Evolutionary conservation across 148 eudicot genomes (phyloP), one percentile per base, ranked within the genome.

Genomic region (Tetragonia tetragonoides): DNA sequence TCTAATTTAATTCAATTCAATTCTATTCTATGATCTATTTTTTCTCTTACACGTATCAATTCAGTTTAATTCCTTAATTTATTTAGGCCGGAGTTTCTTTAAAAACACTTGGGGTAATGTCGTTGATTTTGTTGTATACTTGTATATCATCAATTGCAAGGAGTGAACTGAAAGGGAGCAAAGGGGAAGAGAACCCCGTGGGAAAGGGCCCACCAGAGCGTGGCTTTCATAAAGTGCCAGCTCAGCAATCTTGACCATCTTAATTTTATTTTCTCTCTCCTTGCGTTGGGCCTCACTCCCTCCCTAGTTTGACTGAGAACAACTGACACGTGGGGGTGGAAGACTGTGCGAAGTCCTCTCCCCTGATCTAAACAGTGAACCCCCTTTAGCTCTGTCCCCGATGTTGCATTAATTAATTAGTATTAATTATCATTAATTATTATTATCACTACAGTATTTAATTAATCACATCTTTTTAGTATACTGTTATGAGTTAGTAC

Each of bases 181-280:
- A 41, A 24, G 14, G 42, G 70, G 6, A 40, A 24, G n/a, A 67
- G 24, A 49, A 12, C 12, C 70, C 70, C 70, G 70, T 67, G 70
- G 70, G 70, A 41, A 34, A 41, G 70, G 70, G 16, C 70, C 70
- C 49, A 67, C 8, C 42, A 67, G 24, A 67, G 70, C 70, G 70
- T 67, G 70, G 24, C 70, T 67, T 67, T 67, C 49, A 67, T 41
- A 41, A 67, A 67, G 70, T 41, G 49, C 49, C 70, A 67, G 49
- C 49, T 67, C 70, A 67, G 70, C 70, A 5, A 39, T 67, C 70
- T 67, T 67, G 70, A 67, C 70, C 70, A 67, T 3, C 42, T 14
- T 10, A 34, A 34, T 51, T 3, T 51, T 8, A 10, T 8, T 3
- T 51, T 11, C 11, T 51, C 56, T 14, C 3, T 10, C 17, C 15